Percentiles rank a stretch among this genome's conserved stretches.
Conservation (phyloP, 2,329 filamentous ascomycete species). For the Fusarium chaquense region DNA sequence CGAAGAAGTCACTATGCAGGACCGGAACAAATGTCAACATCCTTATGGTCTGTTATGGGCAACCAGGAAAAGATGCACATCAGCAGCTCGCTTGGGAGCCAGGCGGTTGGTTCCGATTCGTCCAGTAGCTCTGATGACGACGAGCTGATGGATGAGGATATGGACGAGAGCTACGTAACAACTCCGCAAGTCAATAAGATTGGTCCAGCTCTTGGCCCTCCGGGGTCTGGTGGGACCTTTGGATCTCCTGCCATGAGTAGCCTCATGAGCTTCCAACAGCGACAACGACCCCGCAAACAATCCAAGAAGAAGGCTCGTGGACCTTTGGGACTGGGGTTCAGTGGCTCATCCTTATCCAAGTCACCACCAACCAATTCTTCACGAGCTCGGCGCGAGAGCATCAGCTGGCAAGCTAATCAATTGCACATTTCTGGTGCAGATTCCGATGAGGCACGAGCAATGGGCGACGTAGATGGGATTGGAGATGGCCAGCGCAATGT, state of each 20-base stretch:
- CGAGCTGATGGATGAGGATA: constrained; percentile 77
- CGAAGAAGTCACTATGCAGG: constrained; percentile 63
- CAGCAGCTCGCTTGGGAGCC: constrained; percentile 83
- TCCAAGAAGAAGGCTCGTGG: constrained; percentile 67
- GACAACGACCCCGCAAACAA: constrained; percentile 78
- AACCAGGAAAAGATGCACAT: constrained; percentile 77
- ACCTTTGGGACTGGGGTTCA: constrained; percentile 64
- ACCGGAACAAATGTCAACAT: constrained; percentile 74
- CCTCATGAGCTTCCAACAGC: constrained; percentile 84
- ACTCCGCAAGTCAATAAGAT: constrained; percentile 82
- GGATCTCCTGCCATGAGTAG: constrained; percentile 79
- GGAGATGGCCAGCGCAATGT: constrained; percentile 76
- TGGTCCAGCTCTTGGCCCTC: constrained; percentile 58
- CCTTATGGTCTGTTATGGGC: constrained; percentile 77
- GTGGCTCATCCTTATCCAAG: constrained; percentile 67
- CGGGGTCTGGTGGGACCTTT: constrained; percentile 69
- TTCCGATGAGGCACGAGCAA: constrained; percentile 74
- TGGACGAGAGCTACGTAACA: constrained; percentile 82
- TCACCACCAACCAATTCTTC: constrained; percentile 74
- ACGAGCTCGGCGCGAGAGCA: constrained; percentile 81
- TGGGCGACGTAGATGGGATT: constrained; percentile 67
- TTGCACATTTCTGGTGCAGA: constrained; percentile 83
- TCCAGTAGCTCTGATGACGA: constrained; percentile 80
- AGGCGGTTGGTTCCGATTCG: constrained; percentile 78
- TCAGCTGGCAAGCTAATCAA: constrained; percentile 91